Evolutionary conservation across 106 monocot species (phyloP), one percentile per base, ranked within the genome.

Genomic region (Iris macrosiphon): DNA sequence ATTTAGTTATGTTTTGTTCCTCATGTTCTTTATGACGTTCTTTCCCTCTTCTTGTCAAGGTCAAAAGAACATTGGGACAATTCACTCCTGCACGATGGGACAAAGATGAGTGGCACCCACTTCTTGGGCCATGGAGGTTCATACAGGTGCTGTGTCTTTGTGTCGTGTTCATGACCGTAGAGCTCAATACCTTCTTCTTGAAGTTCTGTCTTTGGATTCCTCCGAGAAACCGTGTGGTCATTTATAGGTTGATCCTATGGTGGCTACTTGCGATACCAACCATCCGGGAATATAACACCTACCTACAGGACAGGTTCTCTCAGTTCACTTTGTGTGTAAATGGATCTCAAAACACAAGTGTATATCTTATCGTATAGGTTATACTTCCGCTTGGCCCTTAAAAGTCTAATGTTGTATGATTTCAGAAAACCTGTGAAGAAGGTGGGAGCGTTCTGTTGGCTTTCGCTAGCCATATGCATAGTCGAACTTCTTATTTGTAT

Each of bases 171-270:
- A 84, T 94, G 93, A 84, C 72, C 0, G 93, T 94, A 13, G 93
- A 94, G 65, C 68, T 94, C 35, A 94, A 94, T 39, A 94, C 93
- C 1, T 94, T 94, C 60, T 94, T 94, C 59, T 81, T 94, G 57
- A 94, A 94, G 64, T 94, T 94, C 27, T 81, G 81, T 41, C 78
- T 94, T 13, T 94, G 93, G 93, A 79, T 94, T 49, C 93, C 93
- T 19, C 93, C 93, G 32, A 56, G 88, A 61, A 94, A 94, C 55
- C 93, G 88, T 18, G 31, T 94, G 31, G 65, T 88, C 55, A 16
- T 72, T 0, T 88, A 88, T 66, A 72, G 93, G 17, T 61, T 94
- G 60, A 59, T 94, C 14, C 75, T 94, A 2, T 94, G 93, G 93
- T 94, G 93, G 93, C 60, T 94, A 46, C 80, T 82, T 61, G 93